phyloP scores from a whole-genome alignment of 177 flowering plant species.

The Telopea speciosissima region DNA sequence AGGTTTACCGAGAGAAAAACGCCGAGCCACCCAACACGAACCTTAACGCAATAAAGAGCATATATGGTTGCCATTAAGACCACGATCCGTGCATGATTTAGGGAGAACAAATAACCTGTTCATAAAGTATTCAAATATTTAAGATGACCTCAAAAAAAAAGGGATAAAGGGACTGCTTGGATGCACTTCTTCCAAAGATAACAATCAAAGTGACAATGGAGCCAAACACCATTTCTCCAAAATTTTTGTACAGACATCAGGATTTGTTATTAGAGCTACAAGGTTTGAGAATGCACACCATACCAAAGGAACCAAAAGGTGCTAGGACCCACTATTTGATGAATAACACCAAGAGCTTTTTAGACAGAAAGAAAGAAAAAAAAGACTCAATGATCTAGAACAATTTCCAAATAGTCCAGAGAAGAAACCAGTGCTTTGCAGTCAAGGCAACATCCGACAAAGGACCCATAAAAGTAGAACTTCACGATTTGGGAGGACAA shows the following conservation, averaged over 20 bases:
- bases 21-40: constrained; percentile 82
- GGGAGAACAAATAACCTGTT: constrained; percentile 79
- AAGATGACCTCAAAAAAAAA: neutral
- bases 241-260: neutral
- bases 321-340: too few relatives aligned
- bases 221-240: neutral
- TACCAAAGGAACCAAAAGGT: neutral
- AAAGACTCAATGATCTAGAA: too few relatives aligned
- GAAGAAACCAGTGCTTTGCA: too few relatives aligned
- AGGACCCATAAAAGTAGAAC: too few relatives aligned
- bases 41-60: constrained; percentile 75
- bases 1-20: constrained; percentile 73
- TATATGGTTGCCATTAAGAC: constrained; percentile 77
- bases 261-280: neutral
- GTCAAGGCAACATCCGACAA: too few relatives aligned
- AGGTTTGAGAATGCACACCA: neutral
- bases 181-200: neutral
- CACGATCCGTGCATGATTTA: constrained; percentile 85
- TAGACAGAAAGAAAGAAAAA: too few relatives aligned
- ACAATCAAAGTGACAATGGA: neutral
- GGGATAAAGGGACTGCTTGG: neutral
- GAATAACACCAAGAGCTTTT: too few relatives aligned
- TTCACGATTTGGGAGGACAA: too few relatives aligned
- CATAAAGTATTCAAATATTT: constrained; percentile 2
- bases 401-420: too few relatives aligned